These are phyloP conservation scores for Cryphonectria parasitica DNA, from an alignment of 2,329 filamentous ascomycete genomes.

Conservation along the genomic window DNA sequence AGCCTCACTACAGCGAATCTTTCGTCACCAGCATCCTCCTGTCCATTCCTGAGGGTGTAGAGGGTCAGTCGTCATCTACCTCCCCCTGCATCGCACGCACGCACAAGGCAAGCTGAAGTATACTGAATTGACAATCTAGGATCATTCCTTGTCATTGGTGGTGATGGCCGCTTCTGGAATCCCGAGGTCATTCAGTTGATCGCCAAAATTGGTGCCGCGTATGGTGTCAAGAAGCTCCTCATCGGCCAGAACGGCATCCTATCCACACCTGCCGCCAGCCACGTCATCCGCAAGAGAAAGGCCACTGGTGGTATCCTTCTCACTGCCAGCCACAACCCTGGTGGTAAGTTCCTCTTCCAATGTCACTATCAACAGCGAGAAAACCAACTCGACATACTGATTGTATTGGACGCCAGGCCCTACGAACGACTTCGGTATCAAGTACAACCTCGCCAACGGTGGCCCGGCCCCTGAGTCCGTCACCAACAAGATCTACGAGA, in stretches of 20 bases:
- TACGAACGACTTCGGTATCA: constrained; percentile 96
- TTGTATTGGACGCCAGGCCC: constrained; percentile 62
- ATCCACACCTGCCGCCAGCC: constrained; percentile 93
- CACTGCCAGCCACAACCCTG: constrained; percentile 97
- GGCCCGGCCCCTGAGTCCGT: constrained; percentile 94
- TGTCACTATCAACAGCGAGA: neutral
- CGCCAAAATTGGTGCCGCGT: constrained; percentile 94
- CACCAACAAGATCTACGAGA: constrained; percentile 96
- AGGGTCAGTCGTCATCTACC: constrained; percentile 56
- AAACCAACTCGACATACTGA: constrained; percentile 1
- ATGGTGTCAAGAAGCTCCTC: constrained; percentile 98
- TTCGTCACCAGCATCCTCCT: constrained; percentile 94
- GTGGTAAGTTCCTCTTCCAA: constrained; percentile 63
- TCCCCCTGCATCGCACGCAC: neutral
- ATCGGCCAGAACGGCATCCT: constrained; percentile 96
- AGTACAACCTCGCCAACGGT: constrained; percentile 98
- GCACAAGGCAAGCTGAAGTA: neutral
- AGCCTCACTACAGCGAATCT: constrained; percentile 92
- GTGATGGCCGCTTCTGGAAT: constrained; percentile 97
- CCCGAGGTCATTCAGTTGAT: constrained; percentile 95
- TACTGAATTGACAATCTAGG: constrained; percentile 40
- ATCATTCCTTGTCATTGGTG: constrained; percentile 92
- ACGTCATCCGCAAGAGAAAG: constrained; percentile 91
- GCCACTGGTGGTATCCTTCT: constrained; percentile 96
- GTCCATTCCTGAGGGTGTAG: constrained; percentile 91